Evolutionary conservation across 148 eudicot species (phyloP).

Genomic region (Linanthus parryae): DNA sequence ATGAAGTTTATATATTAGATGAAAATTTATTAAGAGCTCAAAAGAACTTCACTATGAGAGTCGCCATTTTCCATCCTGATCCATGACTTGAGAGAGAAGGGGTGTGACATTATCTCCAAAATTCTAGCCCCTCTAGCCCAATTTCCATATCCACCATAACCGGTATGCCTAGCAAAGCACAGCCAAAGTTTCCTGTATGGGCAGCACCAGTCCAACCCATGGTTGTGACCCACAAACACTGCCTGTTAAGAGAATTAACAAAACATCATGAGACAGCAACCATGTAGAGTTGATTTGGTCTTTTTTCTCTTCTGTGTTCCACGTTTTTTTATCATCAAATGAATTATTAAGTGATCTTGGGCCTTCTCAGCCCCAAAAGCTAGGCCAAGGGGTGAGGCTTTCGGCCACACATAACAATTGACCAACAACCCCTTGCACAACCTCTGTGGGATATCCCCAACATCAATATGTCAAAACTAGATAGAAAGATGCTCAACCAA

Average conservation of each 20-base stretch:
- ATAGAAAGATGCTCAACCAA: too few relatives aligned
- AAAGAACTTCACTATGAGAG: constrained; percentile 52
- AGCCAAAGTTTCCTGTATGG: constrained; percentile 78
- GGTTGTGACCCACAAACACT: constrained; percentile 94
- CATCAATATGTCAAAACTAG: too few relatives aligned
- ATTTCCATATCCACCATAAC: constrained; percentile 95
- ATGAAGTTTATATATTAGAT: too few relatives aligned
- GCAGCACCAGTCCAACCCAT: constrained; percentile 98
- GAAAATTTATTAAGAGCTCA: constrained; percentile 34
- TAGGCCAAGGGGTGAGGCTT: too few relatives aligned
- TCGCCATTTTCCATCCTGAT: constrained; percentile 86
- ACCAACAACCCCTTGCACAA: too few relatives aligned
- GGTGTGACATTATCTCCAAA: constrained; percentile 52
- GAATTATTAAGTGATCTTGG: too few relatives aligned
- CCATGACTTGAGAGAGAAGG: constrained; percentile 86
- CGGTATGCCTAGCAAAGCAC: constrained; percentile 87
- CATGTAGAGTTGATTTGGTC: not conserved
- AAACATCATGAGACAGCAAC: not conserved
- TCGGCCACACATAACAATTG: too few relatives aligned
- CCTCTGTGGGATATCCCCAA: too few relatives aligned
- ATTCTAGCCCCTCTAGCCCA: constrained; percentile 87
- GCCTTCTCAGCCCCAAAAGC: too few relatives aligned
- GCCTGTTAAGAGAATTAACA: constrained; percentile 37
- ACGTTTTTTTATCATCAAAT: too few relatives aligned
- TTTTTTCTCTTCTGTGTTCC: too few relatives aligned